phyloP scores from a whole-genome alignment of 2,329 filamentous ascomycete genomes.

The Neoascochyta sp. region DNA sequence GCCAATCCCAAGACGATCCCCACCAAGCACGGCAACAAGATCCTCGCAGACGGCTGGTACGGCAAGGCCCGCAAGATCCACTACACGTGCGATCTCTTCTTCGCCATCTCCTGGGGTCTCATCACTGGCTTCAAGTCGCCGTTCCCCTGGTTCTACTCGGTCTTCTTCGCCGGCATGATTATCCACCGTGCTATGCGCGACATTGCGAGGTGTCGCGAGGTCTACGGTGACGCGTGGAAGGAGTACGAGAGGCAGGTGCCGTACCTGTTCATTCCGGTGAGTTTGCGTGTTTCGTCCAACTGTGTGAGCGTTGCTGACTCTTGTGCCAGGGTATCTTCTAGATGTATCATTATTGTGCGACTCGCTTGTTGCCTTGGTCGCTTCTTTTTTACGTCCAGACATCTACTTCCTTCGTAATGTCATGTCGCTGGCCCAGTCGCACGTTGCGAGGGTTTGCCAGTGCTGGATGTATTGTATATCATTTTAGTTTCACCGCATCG shows the following conservation, averaged over 20 bases:
- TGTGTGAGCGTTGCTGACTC: not conserved
- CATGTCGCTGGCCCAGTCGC: not conserved
- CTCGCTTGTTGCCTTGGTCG: too few relatives aligned
- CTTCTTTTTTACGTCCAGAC: too few relatives aligned
- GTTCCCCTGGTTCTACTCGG: constrained; percentile 85
- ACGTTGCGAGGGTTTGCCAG: too few relatives aligned
- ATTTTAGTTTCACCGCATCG: too few relatives aligned
- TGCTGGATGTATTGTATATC: too few relatives aligned
- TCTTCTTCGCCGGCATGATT: constrained; percentile 80
- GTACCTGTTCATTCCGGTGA: constrained; percentile 75
- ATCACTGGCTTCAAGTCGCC: constrained; percentile 76
- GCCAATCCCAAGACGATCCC: constrained; percentile 76
- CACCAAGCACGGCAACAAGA: constrained; percentile 68
- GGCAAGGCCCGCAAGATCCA: constrained; percentile 74
- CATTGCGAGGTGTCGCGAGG: constrained; percentile 68
- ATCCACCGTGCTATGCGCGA: constrained; percentile 72
- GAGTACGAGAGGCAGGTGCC: constrained; percentile 78
- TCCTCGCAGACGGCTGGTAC: constrained; percentile 78
- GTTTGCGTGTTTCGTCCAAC: constrained; percentile 10
- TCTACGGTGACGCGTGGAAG: constrained; percentile 78
- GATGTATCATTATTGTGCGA: too few relatives aligned
- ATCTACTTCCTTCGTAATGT: not conserved
- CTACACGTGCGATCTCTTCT: constrained; percentile 77
- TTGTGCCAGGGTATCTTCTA: constrained; percentile 10
- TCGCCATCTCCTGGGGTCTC: constrained; percentile 73